Percentiles rank a stretch among this genome's conserved stretches.
Conservation (phyloP, 2,329 filamentous ascomycete species). For the Clarireedia paspali region DNA sequence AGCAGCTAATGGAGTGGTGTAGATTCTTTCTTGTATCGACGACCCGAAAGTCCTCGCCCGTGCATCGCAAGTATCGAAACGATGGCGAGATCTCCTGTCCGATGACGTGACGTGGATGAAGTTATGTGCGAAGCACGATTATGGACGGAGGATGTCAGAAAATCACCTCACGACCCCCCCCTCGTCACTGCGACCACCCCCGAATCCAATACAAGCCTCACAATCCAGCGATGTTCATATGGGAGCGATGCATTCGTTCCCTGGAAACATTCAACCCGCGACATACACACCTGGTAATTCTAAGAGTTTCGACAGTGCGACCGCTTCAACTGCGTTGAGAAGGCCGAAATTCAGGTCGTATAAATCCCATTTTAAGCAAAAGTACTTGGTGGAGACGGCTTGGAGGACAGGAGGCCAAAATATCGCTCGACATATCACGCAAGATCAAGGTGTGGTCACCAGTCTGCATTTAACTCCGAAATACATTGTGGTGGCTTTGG, state of each 20-base stretch:
- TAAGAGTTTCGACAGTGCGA: constrained; percentile 49
- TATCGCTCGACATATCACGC: constrained; percentile 80
- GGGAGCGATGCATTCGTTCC: constrained; percentile 34
- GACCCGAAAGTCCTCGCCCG: constrained; percentile 90
- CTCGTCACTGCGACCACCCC: constrained; percentile 21
- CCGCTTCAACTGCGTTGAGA: constrained; percentile 32
- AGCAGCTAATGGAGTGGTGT: constrained; percentile 12
- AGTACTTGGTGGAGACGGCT: constrained; percentile 93
- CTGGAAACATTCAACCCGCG: constrained; percentile 34
- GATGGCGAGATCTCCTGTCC: constrained; percentile 87
- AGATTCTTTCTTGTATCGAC: constrained; percentile 95
- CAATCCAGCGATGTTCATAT: constrained; percentile 8
- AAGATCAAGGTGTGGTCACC: constrained; percentile 94
- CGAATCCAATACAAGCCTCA: constrained; percentile 21
- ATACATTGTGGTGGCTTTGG: constrained; percentile 94
- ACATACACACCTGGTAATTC: constrained; percentile 27
- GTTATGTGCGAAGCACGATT: constrained; percentile 92
- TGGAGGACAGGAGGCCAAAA: constrained; percentile 90
- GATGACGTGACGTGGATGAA: constrained; percentile 99
- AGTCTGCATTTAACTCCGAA: constrained; percentile 89
- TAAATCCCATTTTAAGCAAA: constrained; percentile 94
- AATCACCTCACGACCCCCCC: constrained; percentile 18
- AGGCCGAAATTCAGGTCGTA: constrained; percentile 71
- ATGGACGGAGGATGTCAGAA: constrained; percentile 51
- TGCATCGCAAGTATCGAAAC: constrained; percentile 89